Evolutionary conservation across 2,329 filamentous ascomycete species (phyloP).

Genomic region (Fusarium nelsonii): DNA sequence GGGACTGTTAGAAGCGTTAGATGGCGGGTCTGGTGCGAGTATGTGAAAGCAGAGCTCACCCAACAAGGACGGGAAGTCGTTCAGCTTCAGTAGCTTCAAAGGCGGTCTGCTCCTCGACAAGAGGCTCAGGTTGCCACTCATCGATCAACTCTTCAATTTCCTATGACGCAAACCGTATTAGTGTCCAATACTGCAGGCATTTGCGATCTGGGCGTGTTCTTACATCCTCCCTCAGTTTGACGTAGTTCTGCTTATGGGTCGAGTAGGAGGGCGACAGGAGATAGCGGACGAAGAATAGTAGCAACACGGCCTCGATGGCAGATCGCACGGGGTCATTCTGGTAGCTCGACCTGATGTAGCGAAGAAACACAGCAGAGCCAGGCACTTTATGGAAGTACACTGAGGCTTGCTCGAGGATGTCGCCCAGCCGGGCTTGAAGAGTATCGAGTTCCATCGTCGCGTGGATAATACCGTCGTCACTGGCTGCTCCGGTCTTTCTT

Average conservation of each 20-base stretch:
- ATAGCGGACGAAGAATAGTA: constrained; percentile 96
- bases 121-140: constrained; percentile 94
- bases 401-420: constrained; percentile 65
- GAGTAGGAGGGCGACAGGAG: constrained; percentile 92
- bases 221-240: constrained; percentile 85
- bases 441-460: constrained; percentile 72
- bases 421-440: constrained; percentile 64
- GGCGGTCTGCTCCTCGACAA: constrained; percentile 79
- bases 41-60: constrained; percentile 64
- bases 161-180: constrained; percentile 52
- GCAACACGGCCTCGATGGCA: constrained; percentile 90
- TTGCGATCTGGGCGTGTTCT: neutral
- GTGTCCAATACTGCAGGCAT: neutral
- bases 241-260: constrained; percentile 88
- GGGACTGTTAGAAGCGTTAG: constrained; percentile 57
- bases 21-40: neutral
- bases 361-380: constrained; percentile 91
- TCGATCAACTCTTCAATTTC: constrained; percentile 98
- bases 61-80: constrained; percentile 86
- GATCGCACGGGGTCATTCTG: constrained; percentile 96
- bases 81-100: constrained; percentile 87
- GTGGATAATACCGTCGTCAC: constrained; percentile 1
- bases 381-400: constrained; percentile 89
- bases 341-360: constrained; percentile 97
- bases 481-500: neutral